A percentile compares a stretch with the other conserved stretches of the same genome.
These are phyloP conservation scores for Plenodomus biglobosus DNA, from an alignment of 2,329 filamentous ascomycete genomes.

Conservation along the genomic window DNA sequence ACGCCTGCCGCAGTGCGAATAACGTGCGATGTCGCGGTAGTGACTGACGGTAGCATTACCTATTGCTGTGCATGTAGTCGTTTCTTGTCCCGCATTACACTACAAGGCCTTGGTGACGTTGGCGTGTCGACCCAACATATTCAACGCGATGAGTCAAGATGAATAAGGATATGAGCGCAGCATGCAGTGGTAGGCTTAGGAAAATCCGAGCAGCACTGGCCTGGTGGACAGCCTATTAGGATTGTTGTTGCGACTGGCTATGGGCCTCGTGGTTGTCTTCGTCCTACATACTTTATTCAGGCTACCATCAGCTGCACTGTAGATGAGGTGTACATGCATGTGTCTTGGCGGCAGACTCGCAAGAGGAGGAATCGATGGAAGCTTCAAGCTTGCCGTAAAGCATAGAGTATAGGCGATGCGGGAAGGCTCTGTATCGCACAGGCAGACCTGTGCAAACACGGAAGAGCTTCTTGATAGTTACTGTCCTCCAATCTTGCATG, in stretches of 20 bases:
- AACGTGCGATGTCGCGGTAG: slow-evolving; percentile 6
- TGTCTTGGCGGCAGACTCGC: background rate
- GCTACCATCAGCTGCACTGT: no score
- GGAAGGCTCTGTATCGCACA: no score
- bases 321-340: background rate
- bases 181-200: slow-evolving; percentile 10
- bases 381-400: background rate
- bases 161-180: slow-evolving; percentile 28
- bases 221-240: background rate
- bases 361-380: background rate
- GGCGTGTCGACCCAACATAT: background rate
- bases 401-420: no score
- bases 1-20: no score
- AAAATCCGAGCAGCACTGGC: background rate
- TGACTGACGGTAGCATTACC: slow-evolving; percentile 14
- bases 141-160: background rate
- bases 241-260: background rate
- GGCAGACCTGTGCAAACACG: no score
- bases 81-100: background rate
- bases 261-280: background rate
- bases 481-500: no score
- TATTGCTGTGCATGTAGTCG: slow-evolving; percentile 6
- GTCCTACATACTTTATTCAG: background rate
- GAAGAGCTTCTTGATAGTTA: no score
- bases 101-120: background rate